Percentiles rank a stretch among this genome's conserved stretches.
phyloP scores from a whole-genome alignment of 2,329 filamentous ascomycete species.

The Fonsecaea nubica region DNA sequence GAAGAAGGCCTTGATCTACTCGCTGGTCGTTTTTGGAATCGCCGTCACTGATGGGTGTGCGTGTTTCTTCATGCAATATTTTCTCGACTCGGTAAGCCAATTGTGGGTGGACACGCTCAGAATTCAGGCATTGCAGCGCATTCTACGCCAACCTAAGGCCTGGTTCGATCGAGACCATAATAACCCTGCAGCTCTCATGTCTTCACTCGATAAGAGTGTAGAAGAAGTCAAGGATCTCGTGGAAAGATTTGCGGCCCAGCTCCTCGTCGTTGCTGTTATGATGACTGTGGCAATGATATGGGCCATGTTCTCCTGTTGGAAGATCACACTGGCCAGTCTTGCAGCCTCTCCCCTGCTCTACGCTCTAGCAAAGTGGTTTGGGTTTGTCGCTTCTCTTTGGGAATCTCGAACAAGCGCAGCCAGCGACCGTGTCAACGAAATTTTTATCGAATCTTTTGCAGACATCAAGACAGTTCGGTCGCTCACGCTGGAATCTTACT shows the following conservation, averaged over 20 bases:
- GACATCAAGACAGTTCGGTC: conserved; percentile 81
- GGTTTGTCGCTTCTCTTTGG: conserved; percentile 71
- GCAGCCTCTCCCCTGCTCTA: conserved; percentile 72
- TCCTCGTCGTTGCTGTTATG: conserved; percentile 72
- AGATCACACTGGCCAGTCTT: conserved; percentile 77
- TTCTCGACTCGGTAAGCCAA: conserved; percentile 75
- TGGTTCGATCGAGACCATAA: conserved; percentile 80
- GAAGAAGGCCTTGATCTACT: conserved; percentile 67
- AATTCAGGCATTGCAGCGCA: conserved; percentile 68
- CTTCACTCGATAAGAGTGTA: conserved; percentile 78
- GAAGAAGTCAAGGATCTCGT: conserved; percentile 88
- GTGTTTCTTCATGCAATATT: conserved; percentile 71
- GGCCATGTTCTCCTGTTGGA: conserved; percentile 78
- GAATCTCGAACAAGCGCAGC: conserved; percentile 71
- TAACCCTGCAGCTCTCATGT: conserved; percentile 67
- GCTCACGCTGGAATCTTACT: conserved; percentile 75
- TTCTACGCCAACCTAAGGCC: conserved; percentile 75
- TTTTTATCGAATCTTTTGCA: conserved; percentile 76
- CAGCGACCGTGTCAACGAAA: conserved; percentile 63
- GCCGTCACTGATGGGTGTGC: conserved; percentile 70
- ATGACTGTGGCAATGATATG: conserved; percentile 72
- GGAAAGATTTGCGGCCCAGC: conserved; percentile 74
- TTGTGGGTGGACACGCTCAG: conserved; percentile 78
- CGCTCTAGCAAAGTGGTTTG: conserved; percentile 68
- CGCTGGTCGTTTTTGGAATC: conserved; percentile 71